Base-by-base conservation (phyloP, 2,329 filamentous ascomycete species). In the Ilyonectria mors-panacis region DNA sequence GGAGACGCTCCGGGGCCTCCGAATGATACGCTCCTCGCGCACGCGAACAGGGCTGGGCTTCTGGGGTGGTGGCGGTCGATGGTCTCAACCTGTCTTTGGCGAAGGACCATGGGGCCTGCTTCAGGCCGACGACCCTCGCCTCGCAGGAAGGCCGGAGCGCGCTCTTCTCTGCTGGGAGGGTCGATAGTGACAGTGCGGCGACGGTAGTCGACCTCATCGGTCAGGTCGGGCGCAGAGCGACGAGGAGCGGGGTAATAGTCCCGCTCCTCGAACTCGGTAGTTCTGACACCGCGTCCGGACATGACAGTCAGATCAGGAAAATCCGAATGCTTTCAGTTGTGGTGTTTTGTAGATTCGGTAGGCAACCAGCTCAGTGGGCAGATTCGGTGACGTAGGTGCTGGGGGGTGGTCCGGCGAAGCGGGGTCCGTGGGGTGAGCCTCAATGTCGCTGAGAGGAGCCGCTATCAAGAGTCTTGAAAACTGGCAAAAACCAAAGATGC, bases 51-150 rank as follows among this genome's bases (percentile, higher is more conserved):
- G 84, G 67, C 79, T 82, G 65, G 82, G 58, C 81, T 85, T 57
- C 83, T 81, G 47, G 79, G 81, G 59, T 82, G 84, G 59, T 83
- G 82, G 58, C 86, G 81, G 75, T 89, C 86, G 66, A 86, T 74
- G 1, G 85, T 87, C 79, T 89, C 87, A 57, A 88, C 81, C 63
- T 89, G 86, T 51, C 87, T 83, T 71, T 85, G 80, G 58, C 87
- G 85, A 54, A 89, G 81, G 19, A 89, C 87, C 73, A 89, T 77
- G 42, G 84, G 82, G 3, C 87, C 87, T 28, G 83, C 78, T 65
- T 89, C 87, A 28, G 77, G 65, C 15, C 84, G 84, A 62, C 85
- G 82, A 30, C 70, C 77, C 45, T 88, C 86, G 2, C 87, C 84
- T 56, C 86, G 84, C 65, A 89, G 77, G 73, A 88, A 89, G 59